phyloP scores from a whole-genome alignment of 2,329 filamentous ascomycete species.

The Venturia carpophila region DNA sequence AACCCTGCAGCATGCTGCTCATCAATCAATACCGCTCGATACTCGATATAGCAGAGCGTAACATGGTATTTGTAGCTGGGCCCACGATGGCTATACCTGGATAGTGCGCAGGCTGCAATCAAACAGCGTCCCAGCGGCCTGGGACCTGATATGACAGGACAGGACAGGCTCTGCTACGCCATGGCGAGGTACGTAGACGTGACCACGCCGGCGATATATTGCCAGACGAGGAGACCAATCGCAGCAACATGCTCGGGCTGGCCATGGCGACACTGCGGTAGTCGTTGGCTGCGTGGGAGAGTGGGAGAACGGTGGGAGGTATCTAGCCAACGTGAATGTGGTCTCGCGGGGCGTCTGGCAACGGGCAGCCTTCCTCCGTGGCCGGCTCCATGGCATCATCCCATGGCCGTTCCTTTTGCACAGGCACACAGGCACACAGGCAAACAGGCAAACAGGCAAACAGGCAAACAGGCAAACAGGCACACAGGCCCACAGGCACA shows the following conservation, averaged over 20 bases:
- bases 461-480: too few species aligned
- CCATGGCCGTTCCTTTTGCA: neutral
- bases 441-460: too few species aligned
- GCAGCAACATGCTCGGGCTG: too few species aligned
- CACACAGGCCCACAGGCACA: too few species aligned
- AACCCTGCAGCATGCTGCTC: neutral
- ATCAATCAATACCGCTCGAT: neutral
- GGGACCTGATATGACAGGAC: slow-evolving; percentile 3
- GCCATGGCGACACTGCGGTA: neutral
- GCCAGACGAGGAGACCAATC: neutral
- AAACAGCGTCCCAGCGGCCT: neutral
- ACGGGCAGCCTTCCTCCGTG: neutral
- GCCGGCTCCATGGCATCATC: neutral
- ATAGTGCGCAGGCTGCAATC: slow-evolving; percentile 3
- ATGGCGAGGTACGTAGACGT: neutral
- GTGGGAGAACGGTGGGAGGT: too few species aligned
- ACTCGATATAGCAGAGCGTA: neutral
- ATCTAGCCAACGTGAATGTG: too few species aligned
- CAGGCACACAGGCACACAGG: too few species aligned
- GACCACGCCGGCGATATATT: slow-evolving; percentile 1
- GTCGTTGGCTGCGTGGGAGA: neutral
- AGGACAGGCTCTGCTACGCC: neutral
- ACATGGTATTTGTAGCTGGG: neutral
- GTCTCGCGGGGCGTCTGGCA: neutral
- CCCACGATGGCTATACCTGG: neutral